phyloP scores from a whole-genome alignment of 1,284 basidiomycete species.

The Ustilago curta region DNA sequence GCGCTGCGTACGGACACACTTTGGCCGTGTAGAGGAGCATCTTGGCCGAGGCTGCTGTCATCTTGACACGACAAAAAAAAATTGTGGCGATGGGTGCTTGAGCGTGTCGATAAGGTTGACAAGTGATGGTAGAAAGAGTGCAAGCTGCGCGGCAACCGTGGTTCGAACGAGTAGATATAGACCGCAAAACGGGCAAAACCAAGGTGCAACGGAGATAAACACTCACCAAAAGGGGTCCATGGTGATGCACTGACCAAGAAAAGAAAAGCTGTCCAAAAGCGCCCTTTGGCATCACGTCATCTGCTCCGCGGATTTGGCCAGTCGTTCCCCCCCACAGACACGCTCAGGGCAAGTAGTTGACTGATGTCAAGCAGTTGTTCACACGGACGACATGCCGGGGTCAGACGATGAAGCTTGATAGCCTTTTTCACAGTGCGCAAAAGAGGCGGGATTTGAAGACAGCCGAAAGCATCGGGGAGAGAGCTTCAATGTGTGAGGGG shows the following conservation, averaged over 20 bases:
- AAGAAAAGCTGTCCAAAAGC: slow-evolving; percentile 2
- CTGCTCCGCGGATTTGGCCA: slow-evolving; percentile 1
- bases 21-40: slow-evolving; percentile 40
- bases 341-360: no score
- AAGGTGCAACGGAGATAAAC: not conserved
- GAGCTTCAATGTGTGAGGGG: no score
- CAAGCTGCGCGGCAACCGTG: not conserved
- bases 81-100: no score
- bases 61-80: no score
- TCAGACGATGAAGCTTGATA: no score
- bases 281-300: not conserved
- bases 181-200: not conserved
- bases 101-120: not conserved
- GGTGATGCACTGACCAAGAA: not conserved
- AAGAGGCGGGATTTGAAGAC: no score
- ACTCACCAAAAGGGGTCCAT: not conserved
- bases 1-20: slow-evolving; percentile 34
- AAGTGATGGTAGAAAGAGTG: not conserved
- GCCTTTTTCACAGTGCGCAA: no score
- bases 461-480: no score
- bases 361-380: no score
- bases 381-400: no score
- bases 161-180: not conserved
- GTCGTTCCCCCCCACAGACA: not conserved
- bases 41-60: not conserved